Percentiles rank a stretch among this genome's conserved stretches.
Evolutionary conservation across 208 protist species (phyloP).

Genomic region (Trypanosoma scelopori): DNA sequence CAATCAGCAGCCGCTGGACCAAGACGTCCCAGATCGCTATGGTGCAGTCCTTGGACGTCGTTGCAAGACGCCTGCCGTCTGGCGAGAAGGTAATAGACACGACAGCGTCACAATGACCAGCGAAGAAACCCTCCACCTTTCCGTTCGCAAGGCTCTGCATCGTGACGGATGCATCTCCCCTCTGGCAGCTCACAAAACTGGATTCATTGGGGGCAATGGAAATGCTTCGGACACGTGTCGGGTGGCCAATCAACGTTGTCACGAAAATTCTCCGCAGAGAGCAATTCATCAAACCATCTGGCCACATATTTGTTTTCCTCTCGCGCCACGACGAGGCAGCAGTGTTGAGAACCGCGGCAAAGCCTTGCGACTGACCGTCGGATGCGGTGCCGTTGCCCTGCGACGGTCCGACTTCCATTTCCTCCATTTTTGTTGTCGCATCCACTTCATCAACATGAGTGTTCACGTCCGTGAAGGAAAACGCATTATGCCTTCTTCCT

Average conservation of each 20-base stretch:
- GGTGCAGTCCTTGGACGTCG: slow-evolving; percentile 84
- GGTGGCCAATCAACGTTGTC: slow-evolving; percentile 58
- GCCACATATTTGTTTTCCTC: not conserved
- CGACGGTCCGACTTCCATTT: not conserved
- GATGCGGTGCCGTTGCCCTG: not conserved
- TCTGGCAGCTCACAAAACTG: slow-evolving; percentile 82
- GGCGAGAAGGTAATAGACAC: slow-evolving; percentile 79
- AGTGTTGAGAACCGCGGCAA: slow-evolving; percentile 45
- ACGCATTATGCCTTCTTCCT: slow-evolving; percentile 28
- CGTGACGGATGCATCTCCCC: slow-evolving; percentile 78
- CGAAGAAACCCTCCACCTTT: slow-evolving; percentile 82
- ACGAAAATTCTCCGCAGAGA: slow-evolving; percentile 39
- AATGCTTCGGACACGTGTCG: slow-evolving; percentile 84
- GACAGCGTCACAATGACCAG: slow-evolving; percentile 82
- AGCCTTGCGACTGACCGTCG: not conserved
- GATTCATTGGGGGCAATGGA: slow-evolving; percentile 62
- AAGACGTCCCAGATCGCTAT: slow-evolving; percentile 90
- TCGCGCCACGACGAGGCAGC: slow-evolving; percentile 21
- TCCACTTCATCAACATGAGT: slow-evolving; percentile 87
- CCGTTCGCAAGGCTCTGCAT: slow-evolving; percentile 50
- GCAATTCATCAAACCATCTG: slow-evolving; percentile 5
- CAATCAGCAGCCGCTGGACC: slow-evolving; percentile 70
- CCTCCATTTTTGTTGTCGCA: slow-evolving; percentile 16
- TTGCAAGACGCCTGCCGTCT: slow-evolving; percentile 89
- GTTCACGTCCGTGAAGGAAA: slow-evolving; percentile 85